Evolutionary conservation across 75 land plant genomes (phyloP).

Genomic region (Cupressus sempervirens): DNA sequence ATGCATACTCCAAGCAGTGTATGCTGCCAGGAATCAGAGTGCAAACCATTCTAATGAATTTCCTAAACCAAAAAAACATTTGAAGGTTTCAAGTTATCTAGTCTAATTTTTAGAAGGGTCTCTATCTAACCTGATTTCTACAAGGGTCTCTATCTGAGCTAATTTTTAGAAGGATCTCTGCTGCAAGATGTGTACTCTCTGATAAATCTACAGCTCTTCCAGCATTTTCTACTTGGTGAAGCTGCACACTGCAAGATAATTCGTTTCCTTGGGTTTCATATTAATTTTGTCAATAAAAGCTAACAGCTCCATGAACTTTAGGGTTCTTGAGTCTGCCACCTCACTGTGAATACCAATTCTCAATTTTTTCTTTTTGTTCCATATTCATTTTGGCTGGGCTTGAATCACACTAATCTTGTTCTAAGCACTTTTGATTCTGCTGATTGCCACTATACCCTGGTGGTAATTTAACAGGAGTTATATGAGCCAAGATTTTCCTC

Average conservation of each 20-base stretch:
- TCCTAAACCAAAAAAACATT: not conserved
- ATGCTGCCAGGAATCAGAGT: conserved; percentile 16
- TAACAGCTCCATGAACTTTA: not conserved
- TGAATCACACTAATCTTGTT: not conserved
- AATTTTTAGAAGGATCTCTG: conserved; percentile 20
- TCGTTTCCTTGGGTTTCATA: not conserved
- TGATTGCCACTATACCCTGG: not conserved
- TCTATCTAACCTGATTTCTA: no score
- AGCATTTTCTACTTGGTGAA: not conserved
- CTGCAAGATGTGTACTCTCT: conserved; percentile 12
- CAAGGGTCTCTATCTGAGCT: no score
- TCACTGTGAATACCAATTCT: conserved; percentile 1
- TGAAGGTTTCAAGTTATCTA: not conserved
- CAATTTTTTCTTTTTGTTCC: not conserved
- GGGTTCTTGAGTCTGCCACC: not conserved
- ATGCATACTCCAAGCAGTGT: conserved; percentile 6
- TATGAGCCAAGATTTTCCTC: not conserved
- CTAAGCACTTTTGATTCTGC: not conserved
- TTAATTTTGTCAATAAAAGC: not conserved
- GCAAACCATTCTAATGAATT: conserved; percentile 38
- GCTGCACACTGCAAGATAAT: not conserved
- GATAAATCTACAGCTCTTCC: not conserved
- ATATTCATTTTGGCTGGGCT: not conserved
- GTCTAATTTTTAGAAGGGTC: conserved; percentile 18
- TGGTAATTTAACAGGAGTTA: not conserved